phyloP scores from a whole-genome alignment of 2,329 filamentous ascomycete species.

The Hymenoscyphus fraxineus region DNA sequence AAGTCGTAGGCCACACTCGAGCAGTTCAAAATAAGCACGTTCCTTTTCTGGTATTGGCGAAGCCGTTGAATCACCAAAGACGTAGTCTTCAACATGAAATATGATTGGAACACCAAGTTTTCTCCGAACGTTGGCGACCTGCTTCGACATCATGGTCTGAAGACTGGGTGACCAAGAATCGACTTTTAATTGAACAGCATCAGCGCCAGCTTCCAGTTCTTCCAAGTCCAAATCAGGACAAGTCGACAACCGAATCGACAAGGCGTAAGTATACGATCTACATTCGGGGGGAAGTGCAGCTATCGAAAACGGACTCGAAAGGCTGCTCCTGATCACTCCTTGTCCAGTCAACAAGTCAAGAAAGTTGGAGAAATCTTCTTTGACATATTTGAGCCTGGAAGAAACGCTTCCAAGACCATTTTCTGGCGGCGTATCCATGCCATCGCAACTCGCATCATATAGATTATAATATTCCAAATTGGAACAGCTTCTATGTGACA shows the following conservation, averaged over 20 bases:
- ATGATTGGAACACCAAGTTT: constrained; percentile 55
- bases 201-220: constrained; percentile 53
- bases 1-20: constrained; percentile 61
- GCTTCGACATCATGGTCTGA: constrained; percentile 47
- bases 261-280: constrained; percentile 62
- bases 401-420: constrained; percentile 43
- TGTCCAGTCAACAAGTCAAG: constrained; percentile 55
- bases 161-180: constrained; percentile 53
- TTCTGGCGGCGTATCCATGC: constrained; percentile 39
- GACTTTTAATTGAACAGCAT: constrained; percentile 58
- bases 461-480: constrained; percentile 67
- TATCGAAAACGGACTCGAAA: constrained; percentile 59
- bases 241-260: constrained; percentile 57
- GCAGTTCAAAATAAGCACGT: constrained; percentile 50
- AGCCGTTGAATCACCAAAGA: constrained; percentile 26
- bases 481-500: constrained; percentile 44
- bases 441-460: constrained; percentile 40
- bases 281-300: constrained; percentile 56
- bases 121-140: constrained; percentile 55
- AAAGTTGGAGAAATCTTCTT: constrained; percentile 58
- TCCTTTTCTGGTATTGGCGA: constrained; percentile 25
- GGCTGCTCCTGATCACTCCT: constrained; percentile 47
- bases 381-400: constrained; percentile 49
- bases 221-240: constrained; percentile 51
- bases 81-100: constrained; percentile 51